Evolutionary conservation across 176 grass and related monocot genomes (phyloP).

Genomic region (Oryza meyeriana): DNA sequence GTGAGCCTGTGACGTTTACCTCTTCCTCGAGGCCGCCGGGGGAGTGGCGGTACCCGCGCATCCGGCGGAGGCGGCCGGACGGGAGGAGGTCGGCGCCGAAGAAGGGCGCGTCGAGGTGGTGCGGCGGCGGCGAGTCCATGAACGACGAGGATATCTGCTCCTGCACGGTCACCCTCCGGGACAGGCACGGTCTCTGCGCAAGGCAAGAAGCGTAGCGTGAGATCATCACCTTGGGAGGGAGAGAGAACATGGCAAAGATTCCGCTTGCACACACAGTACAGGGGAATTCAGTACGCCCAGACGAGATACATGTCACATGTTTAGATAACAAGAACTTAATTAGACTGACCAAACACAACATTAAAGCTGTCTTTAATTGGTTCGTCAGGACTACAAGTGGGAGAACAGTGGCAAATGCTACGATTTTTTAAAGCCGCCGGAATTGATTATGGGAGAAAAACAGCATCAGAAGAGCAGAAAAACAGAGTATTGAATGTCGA

Average conservation of each 20-base stretch:
- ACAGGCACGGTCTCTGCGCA: slow-evolving; percentile 52
- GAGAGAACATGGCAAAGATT: slow-evolving; percentile 32
- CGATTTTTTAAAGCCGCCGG: not conserved
- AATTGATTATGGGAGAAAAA: not conserved
- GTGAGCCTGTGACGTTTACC: slow-evolving; percentile 33
- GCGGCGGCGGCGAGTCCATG: slow-evolving; percentile 59
- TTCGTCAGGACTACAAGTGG: not conserved
- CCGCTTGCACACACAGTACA: not conserved
- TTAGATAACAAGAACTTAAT: not conserved
- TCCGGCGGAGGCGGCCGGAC: slow-evolving; percentile 53
- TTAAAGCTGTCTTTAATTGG: slow-evolving; percentile 13
- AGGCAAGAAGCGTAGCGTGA: slow-evolving; percentile 10
- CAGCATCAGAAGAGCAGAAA: not conserved
- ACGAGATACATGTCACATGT: slow-evolving; percentile 24
- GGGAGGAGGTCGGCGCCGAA: slow-evolving; percentile 60
- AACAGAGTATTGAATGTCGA: not conserved
- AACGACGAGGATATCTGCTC: slow-evolving; percentile 67
- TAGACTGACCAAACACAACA: slow-evolving; percentile 33
- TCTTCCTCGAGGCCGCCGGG: slow-evolving; percentile 85
- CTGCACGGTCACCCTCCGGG: slow-evolving; percentile 54
- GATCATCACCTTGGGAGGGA: slow-evolving; percentile 14
- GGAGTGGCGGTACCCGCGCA: slow-evolving; percentile 72
- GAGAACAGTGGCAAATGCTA: not conserved
- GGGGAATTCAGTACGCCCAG: not conserved
- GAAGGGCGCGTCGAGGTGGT: slow-evolving; percentile 41